Evolutionary conservation across 495 filamentous ascomycete genomes (phyloP).

Genomic region (Paragyromitra xinjiangensis): DNA sequence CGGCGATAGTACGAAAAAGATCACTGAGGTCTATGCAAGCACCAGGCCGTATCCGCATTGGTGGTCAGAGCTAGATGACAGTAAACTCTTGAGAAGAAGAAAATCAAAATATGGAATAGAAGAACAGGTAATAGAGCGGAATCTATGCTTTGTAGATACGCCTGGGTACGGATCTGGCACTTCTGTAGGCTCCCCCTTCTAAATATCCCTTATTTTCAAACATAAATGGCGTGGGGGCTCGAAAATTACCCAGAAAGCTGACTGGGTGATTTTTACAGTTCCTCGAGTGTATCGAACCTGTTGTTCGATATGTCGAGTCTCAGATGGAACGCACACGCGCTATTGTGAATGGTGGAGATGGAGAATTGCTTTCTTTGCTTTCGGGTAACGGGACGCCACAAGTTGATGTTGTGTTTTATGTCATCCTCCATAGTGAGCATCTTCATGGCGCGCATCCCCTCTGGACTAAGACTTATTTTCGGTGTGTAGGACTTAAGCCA

Average conservation of each 20-base stretch:
- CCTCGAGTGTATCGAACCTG: slow-evolving; percentile 72
- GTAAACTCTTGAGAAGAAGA: slow-evolving; percentile 71
- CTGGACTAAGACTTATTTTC: slow-evolving; percentile 44
- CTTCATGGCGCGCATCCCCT: slow-evolving; percentile 5
- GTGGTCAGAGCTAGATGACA: slow-evolving; percentile 92
- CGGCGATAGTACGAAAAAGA: slow-evolving; percentile 61
- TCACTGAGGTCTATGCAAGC: slow-evolving; percentile 89
- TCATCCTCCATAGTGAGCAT: slow-evolving; percentile 71
- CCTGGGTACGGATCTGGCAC: slow-evolving; percentile 72
- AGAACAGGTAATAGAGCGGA: slow-evolving; percentile 86
- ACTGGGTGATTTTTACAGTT: slow-evolving; percentile 58
- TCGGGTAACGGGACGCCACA: slow-evolving; percentile 87
- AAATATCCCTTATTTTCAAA: slow-evolving; percentile 10
- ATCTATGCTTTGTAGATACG: slow-evolving; percentile 95
- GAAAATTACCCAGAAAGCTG: slow-evolving; percentile 10
- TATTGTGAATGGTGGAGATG: slow-evolving; percentile 68
- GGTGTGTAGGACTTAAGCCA: slow-evolving; percentile 69
- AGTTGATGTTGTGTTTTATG: slow-evolving; percentile 87
- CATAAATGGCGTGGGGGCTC: neutral
- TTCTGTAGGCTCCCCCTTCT: slow-evolving; percentile 62
- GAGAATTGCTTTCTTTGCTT: slow-evolving; percentile 80
- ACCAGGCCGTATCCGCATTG: slow-evolving; percentile 91
- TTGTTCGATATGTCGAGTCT: slow-evolving; percentile 77
- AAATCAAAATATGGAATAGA: slow-evolving; percentile 71
- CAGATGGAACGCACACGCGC: slow-evolving; percentile 73